Evolutionary conservation across 164 flowering plant species (phyloP).

Genomic region (Chloranthus sessilifolius): DNA sequence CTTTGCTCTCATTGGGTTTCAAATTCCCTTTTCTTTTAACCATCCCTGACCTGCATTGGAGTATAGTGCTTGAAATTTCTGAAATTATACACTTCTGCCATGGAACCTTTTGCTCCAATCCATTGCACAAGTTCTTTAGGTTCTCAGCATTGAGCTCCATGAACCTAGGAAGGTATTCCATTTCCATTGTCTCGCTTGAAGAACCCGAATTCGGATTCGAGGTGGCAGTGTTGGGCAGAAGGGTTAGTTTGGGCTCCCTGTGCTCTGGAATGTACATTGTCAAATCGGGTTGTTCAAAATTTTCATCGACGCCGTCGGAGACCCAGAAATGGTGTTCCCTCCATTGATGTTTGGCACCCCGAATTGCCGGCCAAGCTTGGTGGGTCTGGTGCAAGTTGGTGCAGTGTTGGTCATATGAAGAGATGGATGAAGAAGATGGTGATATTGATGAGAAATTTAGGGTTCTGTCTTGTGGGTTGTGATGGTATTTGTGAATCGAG

Average conservation of each 20-base stretch:
- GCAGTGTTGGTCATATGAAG: constrained; percentile 47
- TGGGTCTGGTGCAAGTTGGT: constrained; percentile 25
- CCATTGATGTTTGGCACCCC: constrained; percentile 29
- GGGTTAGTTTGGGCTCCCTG: constrained; percentile 32
- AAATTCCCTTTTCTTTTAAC: constrained; percentile 38
- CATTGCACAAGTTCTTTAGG: constrained; percentile 49
- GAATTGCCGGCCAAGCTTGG: constrained; percentile 36
- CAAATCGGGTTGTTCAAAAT: constrained; percentile 22
- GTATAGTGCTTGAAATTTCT: constrained; percentile 62
- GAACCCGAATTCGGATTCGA: constrained; percentile 59
- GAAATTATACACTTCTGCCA: constrained; percentile 69
- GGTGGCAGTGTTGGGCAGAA: constrained; percentile 38
- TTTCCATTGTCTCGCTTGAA: constrained; percentile 63
- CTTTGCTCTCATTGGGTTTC: constrained; percentile 31
- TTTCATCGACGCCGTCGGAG: constrained; percentile 19
- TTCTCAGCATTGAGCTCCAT: constrained; percentile 61
- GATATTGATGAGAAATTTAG: constrained; percentile 42
- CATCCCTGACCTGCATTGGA: constrained; percentile 76
- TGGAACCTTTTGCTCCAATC: constrained; percentile 73
- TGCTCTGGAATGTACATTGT: constrained; percentile 34
- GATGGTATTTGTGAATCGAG: constrained; percentile 42
- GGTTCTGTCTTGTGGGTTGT: constrained; percentile 37
- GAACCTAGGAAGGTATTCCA: constrained; percentile 40
- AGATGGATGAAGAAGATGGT: constrained; percentile 54
- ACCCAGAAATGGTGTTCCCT: constrained; percentile 36